Percentiles rank a stretch among this genome's conserved stretches.
phyloP scores from a whole-genome alignment of 345 rosid species.

The Arabis hirsuta region DNA sequence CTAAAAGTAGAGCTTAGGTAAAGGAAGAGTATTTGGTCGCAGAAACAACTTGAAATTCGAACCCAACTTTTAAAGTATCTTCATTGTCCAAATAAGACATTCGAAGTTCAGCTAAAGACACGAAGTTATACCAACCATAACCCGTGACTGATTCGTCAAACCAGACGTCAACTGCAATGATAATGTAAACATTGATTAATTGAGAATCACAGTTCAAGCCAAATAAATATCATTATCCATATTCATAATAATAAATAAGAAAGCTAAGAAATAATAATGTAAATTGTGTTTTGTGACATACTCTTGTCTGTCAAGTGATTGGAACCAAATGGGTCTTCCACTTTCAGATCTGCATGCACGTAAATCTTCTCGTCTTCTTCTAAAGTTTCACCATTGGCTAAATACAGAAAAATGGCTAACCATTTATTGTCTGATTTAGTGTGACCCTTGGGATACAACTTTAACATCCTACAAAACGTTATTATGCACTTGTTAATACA shows the following conservation, averaged over 20 bases:
- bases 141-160: rapidly evolving
- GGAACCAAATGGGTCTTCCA: neutral
- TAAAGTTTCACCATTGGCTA: neutral
- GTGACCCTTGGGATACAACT: slow-evolving; percentile 6
- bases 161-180: neutral
- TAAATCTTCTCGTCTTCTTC: slow-evolving; percentile 5
- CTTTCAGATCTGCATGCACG: neutral
- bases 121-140: neutral
- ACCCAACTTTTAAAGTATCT: neutral
- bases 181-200: neutral
- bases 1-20: neutral
- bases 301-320: neutral
- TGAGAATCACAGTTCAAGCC: too few species aligned
- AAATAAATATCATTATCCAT: too few species aligned
- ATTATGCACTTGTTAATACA: neutral
- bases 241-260: neutral
- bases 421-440: neutral
- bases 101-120: neutral
- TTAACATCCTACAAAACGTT: slow-evolving; percentile 5
- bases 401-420: neutral
- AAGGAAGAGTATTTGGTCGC: slow-evolving; percentile 12
- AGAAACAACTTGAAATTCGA: slow-evolving; percentile 22
- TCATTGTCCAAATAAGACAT: slow-evolving; percentile 12
- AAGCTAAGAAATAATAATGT: neutral
- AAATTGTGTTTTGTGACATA: neutral